A percentile compares a stretch with the other conserved stretches of the same genome.
Evolutionary conservation across 176 grass and related monocot species (phyloP).

Genomic region (Puccinellia tenuiflora): DNA sequence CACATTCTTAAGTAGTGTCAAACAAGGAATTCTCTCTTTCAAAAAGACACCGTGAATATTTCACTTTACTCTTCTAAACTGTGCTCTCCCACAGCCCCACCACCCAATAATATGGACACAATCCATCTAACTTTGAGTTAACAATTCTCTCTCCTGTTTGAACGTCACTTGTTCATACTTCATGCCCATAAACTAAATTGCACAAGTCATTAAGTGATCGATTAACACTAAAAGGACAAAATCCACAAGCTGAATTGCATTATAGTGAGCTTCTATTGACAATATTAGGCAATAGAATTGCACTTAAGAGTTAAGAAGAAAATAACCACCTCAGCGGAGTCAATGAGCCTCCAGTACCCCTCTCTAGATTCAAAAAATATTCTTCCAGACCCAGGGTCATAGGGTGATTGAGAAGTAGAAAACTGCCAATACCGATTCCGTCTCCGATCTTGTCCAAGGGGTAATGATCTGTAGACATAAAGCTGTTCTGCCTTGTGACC

Average conservation of each 20-base stretch:
- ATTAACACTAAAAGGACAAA: constrained; percentile 8
- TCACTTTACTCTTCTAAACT: neutral
- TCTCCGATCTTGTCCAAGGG: constrained; percentile 96
- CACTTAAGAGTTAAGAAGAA: constrained; percentile 4
- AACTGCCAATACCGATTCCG: constrained; percentile 92
- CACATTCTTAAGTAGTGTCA: neutral
- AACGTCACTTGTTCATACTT: neutral
- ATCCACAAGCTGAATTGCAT: neutral
- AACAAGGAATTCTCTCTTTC: no score
- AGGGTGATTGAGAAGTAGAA: constrained; percentile 66
- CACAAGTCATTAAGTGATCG: neutral
- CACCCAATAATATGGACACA: neutral
- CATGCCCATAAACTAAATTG: neutral
- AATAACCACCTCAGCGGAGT: constrained; percentile 74
- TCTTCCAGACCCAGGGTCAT: constrained; percentile 88
- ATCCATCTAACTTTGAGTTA: neutral
- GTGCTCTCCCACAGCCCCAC: neutral
- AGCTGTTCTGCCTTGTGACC: constrained; percentile 85
- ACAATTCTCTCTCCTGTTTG: neutral
- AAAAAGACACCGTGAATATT: neutral
- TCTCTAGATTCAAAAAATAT: constrained; percentile 93
- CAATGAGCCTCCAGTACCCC: constrained; percentile 77
- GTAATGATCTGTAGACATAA: constrained; percentile 77
- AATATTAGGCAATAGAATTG: neutral
- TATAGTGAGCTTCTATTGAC: neutral